Conservation (phyloP, 495 filamentous ascomycete genomes). For the Lasiosphaeris hirsuta region DNA sequence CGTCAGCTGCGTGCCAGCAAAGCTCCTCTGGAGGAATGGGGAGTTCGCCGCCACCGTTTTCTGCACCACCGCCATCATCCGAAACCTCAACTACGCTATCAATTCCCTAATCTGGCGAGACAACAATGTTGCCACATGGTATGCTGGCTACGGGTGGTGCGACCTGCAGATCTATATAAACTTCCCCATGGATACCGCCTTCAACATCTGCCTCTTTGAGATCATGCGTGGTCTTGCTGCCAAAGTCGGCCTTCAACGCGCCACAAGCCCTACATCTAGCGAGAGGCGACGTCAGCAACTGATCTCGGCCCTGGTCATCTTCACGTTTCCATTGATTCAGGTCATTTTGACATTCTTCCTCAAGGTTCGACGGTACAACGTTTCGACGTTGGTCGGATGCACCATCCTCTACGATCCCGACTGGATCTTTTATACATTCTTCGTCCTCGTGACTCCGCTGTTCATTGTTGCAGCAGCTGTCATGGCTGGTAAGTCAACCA, state of each 20-base stretch:
- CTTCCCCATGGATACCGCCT: slow-evolving; percentile 52
- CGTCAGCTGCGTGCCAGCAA: slow-evolving; percentile 53
- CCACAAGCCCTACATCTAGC: slow-evolving; percentile 47
- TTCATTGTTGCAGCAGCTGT: slow-evolving; percentile 60
- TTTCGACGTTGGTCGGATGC: slow-evolving; percentile 75
- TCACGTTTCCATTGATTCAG: slow-evolving; percentile 61
- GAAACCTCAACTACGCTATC: slow-evolving; percentile 66
- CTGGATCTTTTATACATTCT: slow-evolving; percentile 67
- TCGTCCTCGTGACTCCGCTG: slow-evolving; percentile 63
- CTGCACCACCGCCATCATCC: slow-evolving; percentile 59
- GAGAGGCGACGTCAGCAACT: slow-evolving; percentile 52
- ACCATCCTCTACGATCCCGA: slow-evolving; percentile 58
- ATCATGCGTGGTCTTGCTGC: slow-evolving; percentile 76
- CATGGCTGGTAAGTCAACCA: slow-evolving; percentile 65
- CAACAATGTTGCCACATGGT: slow-evolving; percentile 66
- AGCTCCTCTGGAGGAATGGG: slow-evolving; percentile 54
- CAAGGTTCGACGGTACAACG: slow-evolving; percentile 65
- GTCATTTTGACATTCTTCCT: slow-evolving; percentile 67
- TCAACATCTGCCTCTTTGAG: slow-evolving; percentile 61
- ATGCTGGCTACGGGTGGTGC: slow-evolving; percentile 71
- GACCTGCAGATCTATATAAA: slow-evolving; percentile 72
- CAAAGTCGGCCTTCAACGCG: slow-evolving; percentile 59
- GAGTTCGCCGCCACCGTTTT: slow-evolving; percentile 62
- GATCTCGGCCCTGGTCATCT: slow-evolving; percentile 66
- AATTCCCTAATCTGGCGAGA: slow-evolving; percentile 81